Base-by-base conservation (phyloP, 2,329 filamentous ascomycete genomes). In the Neopestalotiopsis sp. region DNA sequence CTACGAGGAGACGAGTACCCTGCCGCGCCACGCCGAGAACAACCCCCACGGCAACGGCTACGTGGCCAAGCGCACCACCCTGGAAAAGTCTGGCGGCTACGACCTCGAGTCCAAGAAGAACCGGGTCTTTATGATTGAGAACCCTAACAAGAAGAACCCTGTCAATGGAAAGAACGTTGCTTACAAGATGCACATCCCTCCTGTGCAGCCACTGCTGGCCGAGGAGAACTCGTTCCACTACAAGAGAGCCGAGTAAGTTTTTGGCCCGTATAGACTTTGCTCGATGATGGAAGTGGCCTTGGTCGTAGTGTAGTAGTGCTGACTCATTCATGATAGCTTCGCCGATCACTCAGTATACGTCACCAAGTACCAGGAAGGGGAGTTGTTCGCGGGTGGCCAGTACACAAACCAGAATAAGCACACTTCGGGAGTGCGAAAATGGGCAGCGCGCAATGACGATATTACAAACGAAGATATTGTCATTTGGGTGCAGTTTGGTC, bases 51-150 rank as follows among this genome's bases (percentile, higher is more conserved):
- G 66, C 4, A 67, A 62, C 14, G 66, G 58, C 57, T 67, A 63
- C 34, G 30, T 62, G 38, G 24, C 20, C 38, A 65, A 49, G n/a
- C 66, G 84, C 71, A 85, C 82, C 0, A 75, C 79, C 2, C 77
- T 89, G 30, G 78, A 79, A 4, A 80, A 77, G 24, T 82, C 82
- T 0, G 70, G 76, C 0, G 80, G 80, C 14, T 78, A 84, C 9
- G 83, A 83, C 56, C 83, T 83, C 0, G 83, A 81, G 62, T 81
- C 82, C 4, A 71, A 76, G 59, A 80, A 80, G 68, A 84, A 85
- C 58, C 77, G 79, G 24, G 69, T 74, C 34, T 80, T 80, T 74
- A 81, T 80, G 65, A 77, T 81, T 30, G 70, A 79, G 61, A 82
- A 81, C 57, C 74, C 75, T 20, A 73, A 72, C 14, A 71, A 72